phyloP scores from a whole-genome alignment of 208 protist species.

The Leishmania gerbilli region DNA sequence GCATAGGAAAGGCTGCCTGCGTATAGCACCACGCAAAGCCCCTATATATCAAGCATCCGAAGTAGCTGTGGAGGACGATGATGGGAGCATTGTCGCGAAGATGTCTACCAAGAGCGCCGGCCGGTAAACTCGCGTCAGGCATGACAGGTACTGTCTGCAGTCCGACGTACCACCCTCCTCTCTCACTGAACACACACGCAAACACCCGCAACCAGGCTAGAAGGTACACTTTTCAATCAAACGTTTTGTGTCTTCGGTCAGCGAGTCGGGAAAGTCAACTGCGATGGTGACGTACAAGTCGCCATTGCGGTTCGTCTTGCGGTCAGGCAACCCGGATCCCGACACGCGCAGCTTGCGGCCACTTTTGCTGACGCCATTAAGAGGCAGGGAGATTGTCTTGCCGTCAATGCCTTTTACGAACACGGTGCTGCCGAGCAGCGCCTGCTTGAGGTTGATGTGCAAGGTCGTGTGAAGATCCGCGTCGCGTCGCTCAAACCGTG shows the following conservation, averaged over 20 bases:
- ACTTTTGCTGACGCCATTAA: slow-evolving; percentile 78
- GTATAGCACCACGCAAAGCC: not conserved
- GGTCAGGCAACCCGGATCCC: slow-evolving; percentile 74
- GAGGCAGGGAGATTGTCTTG: slow-evolving; percentile 44
- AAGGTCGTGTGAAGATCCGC: slow-evolving; percentile 85
- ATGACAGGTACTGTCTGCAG: not conserved
- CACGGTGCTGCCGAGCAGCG: slow-evolving; percentile 79
- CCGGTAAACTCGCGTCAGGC: not conserved
- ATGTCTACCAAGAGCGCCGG: not conserved
- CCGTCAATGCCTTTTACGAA: slow-evolving; percentile 72
- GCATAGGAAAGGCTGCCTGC: not conserved
- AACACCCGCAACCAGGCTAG: slow-evolving; percentile 22
- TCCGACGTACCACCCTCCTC: slow-evolving; percentile 4
- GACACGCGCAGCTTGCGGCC: slow-evolving; percentile 74
- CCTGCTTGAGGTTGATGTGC: slow-evolving; percentile 84
- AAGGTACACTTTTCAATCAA: slow-evolving; percentile 85
- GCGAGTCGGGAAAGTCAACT: slow-evolving; percentile 78
- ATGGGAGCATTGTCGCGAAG: not conserved
- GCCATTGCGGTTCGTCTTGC: slow-evolving; percentile 70
- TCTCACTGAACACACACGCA: not conserved
- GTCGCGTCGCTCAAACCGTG: slow-evolving; percentile 87
- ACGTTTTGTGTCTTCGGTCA: slow-evolving; percentile 74
- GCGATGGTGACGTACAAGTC: slow-evolving; percentile 79
- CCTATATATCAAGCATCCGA: not conserved
- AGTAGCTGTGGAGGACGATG: not conserved